Percentiles rank a stretch among this genome's conserved stretches.
Conservation (phyloP, 2,329 filamentous ascomycete genomes). For the Trichoderma koningii region DNA sequence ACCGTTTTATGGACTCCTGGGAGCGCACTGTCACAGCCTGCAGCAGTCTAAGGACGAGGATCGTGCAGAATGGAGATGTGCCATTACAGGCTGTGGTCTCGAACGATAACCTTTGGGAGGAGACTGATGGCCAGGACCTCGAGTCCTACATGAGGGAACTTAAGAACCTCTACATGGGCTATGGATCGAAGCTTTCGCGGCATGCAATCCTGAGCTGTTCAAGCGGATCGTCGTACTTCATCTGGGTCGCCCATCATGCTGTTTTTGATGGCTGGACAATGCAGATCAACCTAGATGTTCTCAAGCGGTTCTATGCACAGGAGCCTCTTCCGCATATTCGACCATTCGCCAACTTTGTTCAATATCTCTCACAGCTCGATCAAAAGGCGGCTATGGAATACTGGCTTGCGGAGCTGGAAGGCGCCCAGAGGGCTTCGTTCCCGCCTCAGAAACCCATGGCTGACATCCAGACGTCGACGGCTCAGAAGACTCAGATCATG, state of each 20-base stretch:
- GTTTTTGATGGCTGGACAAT: conserved; percentile 33
- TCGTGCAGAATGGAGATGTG: conserved; percentile 27
- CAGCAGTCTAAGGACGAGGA: conserved; percentile 31
- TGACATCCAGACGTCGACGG: neutral
- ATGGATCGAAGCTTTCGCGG: conserved; percentile 20
- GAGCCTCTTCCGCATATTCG: neutral
- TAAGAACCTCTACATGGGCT: neutral
- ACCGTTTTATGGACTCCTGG: conserved; percentile 30
- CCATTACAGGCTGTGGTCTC: conserved; percentile 27
- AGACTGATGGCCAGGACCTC: neutral
- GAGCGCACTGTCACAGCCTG: conserved; percentile 27
- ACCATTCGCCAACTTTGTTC: conserved; percentile 28
- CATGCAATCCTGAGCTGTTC: conserved; percentile 8
- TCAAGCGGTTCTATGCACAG: conserved; percentile 19
- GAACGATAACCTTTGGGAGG: conserved; percentile 15
- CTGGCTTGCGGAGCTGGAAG: conserved; percentile 7
- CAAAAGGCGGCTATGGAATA: neutral
- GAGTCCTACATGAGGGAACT: neutral
- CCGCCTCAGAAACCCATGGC: neutral
- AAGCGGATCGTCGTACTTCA: conserved; percentile 24
- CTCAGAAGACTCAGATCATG: neutral
- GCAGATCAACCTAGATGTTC: neutral
- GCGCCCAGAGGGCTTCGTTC: conserved; percentile 18
- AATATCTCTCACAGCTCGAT: conserved; percentile 19
- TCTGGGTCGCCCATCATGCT: conserved; percentile 33